A percentile compares a stretch with the other conserved stretches of the same genome.
Evolutionary conservation across 1,284 basidiomycete species (phyloP).

Genomic region (Tranzscheliella williamsii): DNA sequence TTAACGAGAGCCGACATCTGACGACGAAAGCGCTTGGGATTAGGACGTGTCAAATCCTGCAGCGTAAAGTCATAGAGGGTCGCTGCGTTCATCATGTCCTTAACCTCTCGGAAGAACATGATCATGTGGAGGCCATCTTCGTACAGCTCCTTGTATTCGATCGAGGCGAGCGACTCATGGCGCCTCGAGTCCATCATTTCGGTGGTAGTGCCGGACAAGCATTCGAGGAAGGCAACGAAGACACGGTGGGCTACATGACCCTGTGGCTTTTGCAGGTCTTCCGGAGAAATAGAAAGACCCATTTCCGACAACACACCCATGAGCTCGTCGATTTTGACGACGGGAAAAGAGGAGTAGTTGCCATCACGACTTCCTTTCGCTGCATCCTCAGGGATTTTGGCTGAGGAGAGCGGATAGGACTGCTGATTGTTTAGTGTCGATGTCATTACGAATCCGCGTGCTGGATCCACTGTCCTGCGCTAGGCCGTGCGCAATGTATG

Average conservation of each 20-base stretch:
- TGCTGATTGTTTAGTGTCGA: slow-evolving; percentile 19
- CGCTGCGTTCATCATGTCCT: slow-evolving; percentile 55
- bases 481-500: too few species aligned
- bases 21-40: slow-evolving; percentile 54
- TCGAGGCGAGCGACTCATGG: slow-evolving; percentile 19
- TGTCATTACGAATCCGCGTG: too few species aligned
- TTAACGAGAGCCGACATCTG: slow-evolving; percentile 59
- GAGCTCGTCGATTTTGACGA: slow-evolving; percentile 48
- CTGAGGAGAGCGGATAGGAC: slow-evolving; percentile 28
- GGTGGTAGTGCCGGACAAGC: slow-evolving; percentile 42
- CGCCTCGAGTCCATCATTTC: slow-evolving; percentile 48
- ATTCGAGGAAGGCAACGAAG: slow-evolving; percentile 52
- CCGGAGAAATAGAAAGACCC: slow-evolving; percentile 40
- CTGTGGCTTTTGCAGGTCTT: slow-evolving; percentile 50
- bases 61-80: slow-evolving; percentile 55
- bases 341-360: slow-evolving; percentile 54
- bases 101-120: slow-evolving; percentile 54
- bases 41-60: slow-evolving; percentile 54
- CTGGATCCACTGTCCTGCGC: too few species aligned
- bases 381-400: slow-evolving; percentile 26
- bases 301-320: slow-evolving; percentile 50
- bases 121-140: slow-evolving; percentile 51
- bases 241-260: slow-evolving; percentile 41
- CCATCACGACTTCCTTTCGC: slow-evolving; percentile 34
- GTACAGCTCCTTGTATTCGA: slow-evolving; percentile 48